Conservation (phyloP, 306 rosid species). For the Hippophae rhamnoides region DNA sequence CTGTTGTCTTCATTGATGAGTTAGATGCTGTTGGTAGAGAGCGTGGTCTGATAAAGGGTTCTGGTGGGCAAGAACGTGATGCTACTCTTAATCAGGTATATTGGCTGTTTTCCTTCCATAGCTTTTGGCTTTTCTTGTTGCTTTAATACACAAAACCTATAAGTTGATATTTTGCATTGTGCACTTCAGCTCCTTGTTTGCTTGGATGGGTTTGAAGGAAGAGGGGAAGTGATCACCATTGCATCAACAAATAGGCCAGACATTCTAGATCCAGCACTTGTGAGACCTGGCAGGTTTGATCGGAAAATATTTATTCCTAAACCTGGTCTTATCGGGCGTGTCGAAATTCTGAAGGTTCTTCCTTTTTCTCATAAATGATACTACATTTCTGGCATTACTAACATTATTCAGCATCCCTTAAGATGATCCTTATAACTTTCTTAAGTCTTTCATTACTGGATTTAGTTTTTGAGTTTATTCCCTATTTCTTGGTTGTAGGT, state of each 20-base stretch:
- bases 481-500: slow-evolving; percentile 41
- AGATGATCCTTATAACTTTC: background rate
- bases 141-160: slow-evolving; percentile 13
- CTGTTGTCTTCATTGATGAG: slow-evolving; percentile 96
- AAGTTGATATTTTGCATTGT: slow-evolving; percentile 26
- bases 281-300: slow-evolving; percentile 96
- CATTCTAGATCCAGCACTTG: slow-evolving; percentile 93
- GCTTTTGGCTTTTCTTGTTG: slow-evolving; percentile 4
- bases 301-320: slow-evolving; percentile 84
- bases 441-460: slow-evolving; percentile 11
- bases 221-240: slow-evolving; percentile 94
- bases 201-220: slow-evolving; percentile 98
- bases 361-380: background rate
- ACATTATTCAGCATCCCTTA: slow-evolving; percentile 1
- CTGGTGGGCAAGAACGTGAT: slow-evolving; percentile 99
- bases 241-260: slow-evolving; percentile 97
- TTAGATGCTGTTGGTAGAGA: slow-evolving; percentile 98
- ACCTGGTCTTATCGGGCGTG: slow-evolving; percentile 90
- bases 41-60: slow-evolving; percentile 98
- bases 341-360: slow-evolving; percentile 76
- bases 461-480: slow-evolving; percentile 13
- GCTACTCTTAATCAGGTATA: slow-evolving; percentile 98
- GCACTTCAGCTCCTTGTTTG: slow-evolving; percentile 78
- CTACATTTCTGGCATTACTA: slow-evolving; percentile 11
- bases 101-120: background rate